Evolutionary conservation across 805 yeast species (phyloP).

Genomic region (Candida fluviatilis): DNA sequence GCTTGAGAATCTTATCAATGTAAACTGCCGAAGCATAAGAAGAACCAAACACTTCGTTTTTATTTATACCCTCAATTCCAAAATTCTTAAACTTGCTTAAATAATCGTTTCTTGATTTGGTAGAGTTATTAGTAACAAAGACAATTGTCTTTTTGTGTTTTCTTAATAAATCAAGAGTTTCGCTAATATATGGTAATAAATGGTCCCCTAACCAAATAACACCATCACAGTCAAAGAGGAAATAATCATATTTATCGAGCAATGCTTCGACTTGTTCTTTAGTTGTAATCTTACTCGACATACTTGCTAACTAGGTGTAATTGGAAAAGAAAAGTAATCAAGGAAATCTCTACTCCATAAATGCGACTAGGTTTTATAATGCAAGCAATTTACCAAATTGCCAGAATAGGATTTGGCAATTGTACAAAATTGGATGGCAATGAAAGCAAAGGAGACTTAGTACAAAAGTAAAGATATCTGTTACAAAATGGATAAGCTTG

Average conservation of each 20-base stretch:
- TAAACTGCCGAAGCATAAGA: constrained; percentile 91
- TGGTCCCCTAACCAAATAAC: constrained; percentile 91
- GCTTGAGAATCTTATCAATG: constrained; percentile 66
- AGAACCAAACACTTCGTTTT: constrained; percentile 82
- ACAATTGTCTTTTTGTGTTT: constrained; percentile 59
- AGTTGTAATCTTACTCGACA: constrained; percentile 14
- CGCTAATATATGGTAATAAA: constrained; percentile 71
- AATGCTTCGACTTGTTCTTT: constrained; percentile 47
- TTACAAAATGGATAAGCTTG: too few species aligned
- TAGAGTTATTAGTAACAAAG: constrained; percentile 94
- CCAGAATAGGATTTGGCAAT: too few species aligned
- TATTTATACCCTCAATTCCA: constrained; percentile 45
- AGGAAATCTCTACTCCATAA: too few species aligned
- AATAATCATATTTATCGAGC: constrained; percentile 70
- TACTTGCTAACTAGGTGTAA: too few species aligned
- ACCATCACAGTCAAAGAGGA: constrained; percentile 95
- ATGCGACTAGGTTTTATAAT: too few species aligned
- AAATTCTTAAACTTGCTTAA: constrained; percentile 64
- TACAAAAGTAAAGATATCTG: too few species aligned
- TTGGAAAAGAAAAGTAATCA: too few species aligned
- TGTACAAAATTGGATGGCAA: too few species aligned
- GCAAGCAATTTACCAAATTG: too few species aligned
- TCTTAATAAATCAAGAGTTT: constrained; percentile 64
- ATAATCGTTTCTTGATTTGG: constrained; percentile 80
- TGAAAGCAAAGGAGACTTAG: too few species aligned